phyloP scores from a whole-genome alignment of 352 stramenopile species.

The Sclerospora graminicola region DNA sequence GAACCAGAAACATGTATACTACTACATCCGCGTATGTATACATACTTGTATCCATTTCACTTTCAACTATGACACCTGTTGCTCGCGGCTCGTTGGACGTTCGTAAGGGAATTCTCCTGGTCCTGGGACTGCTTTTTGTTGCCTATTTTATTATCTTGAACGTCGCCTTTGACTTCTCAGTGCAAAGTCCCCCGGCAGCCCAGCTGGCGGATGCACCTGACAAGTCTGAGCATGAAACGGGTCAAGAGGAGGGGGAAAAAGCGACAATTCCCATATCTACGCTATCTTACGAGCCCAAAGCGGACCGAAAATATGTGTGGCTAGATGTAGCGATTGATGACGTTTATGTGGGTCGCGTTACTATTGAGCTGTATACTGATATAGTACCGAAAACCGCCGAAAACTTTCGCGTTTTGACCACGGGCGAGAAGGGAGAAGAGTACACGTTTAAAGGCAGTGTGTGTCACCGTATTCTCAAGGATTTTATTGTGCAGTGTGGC shows the following conservation, averaged over 20 bases:
- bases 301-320: slow-evolving; percentile 77
- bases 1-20: no score
- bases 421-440: slow-evolving; percentile 88
- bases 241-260: slow-evolving; percentile 3
- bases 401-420: slow-evolving; percentile 96
- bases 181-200: slow-evolving; percentile 2
- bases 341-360: slow-evolving; percentile 56
- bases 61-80: no score
- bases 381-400: slow-evolving; percentile 96
- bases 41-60: no score
- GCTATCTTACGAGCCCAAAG: slow-evolving; percentile 39
- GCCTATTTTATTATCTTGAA: slow-evolving; percentile 59
- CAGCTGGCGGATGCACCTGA: slow-evolving; percentile 3
- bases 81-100: slow-evolving; percentile 21
- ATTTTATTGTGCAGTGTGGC: slow-evolving; percentile 97
- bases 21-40: no score
- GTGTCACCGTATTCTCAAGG: slow-evolving; percentile 97
- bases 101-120: slow-evolving; percentile 45
- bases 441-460: slow-evolving; percentile 94
- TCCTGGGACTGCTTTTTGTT: slow-evolving; percentile 45
- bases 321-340: slow-evolving; percentile 78
- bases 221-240: slow-evolving; percentile 5
- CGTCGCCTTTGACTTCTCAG: slow-evolving; percentile 45
- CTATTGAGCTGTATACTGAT: slow-evolving; percentile 87
- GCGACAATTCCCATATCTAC: slow-evolving; percentile 7